Conservation (phyloP, 805 yeast genomes). For the Candida boleticola region DNA sequence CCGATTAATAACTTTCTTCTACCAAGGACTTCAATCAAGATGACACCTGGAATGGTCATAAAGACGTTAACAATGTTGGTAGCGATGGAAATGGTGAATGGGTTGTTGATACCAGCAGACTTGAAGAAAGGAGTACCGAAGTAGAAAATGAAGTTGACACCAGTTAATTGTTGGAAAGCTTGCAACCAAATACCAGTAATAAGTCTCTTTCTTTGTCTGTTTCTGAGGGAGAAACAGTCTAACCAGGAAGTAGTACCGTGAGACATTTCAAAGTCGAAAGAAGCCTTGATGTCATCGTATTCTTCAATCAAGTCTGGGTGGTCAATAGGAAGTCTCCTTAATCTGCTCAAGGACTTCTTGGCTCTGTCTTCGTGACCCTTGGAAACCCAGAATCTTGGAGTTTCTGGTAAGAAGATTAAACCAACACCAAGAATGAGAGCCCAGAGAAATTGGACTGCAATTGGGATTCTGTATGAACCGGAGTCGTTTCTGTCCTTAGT, state of each 20-base stretch:
- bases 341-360: constrained; percentile 27
- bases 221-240: constrained; percentile 61
- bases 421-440: constrained; percentile 33
- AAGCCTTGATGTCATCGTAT: constrained; percentile 71
- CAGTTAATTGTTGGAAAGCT: constrained; percentile 86
- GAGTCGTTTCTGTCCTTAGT: constrained; percentile 30
- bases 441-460: constrained; percentile 40
- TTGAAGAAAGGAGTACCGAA: constrained; percentile 83
- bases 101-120: constrained; percentile 57
- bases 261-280: constrained; percentile 65
- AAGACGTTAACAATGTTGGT: constrained; percentile 40
- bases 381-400: constrained; percentile 38
- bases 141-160: constrained; percentile 86
- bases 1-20: constrained; percentile 59
- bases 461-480: constrained; percentile 42
- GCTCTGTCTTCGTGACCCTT: constrained; percentile 24
- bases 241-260: constrained; percentile 48
- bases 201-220: constrained; percentile 49
- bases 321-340: constrained; percentile 53
- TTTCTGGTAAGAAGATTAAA: constrained; percentile 33
- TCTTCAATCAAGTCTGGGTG: constrained; percentile 69
- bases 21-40: constrained; percentile 45
- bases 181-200: constrained; percentile 68
- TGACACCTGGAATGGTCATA: constrained; percentile 36
- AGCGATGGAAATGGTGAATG: constrained; percentile 41